Base-by-base conservation (phyloP, 306 rosid species). In the Rosa chinensis region DNA sequence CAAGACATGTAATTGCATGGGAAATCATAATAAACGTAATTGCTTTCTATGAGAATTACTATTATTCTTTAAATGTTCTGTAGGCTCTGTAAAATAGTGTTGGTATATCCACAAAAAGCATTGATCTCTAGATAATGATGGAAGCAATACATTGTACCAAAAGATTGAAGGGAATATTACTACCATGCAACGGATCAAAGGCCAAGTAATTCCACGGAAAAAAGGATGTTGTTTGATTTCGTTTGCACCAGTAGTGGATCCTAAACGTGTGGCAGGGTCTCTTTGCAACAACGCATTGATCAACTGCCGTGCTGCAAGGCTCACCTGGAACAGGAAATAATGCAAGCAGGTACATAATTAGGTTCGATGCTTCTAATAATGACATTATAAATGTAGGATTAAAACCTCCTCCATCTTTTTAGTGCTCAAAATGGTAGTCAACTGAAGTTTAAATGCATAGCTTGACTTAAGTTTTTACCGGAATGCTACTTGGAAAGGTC, bases 221-320 rank as follows among this genome's bases (percentile, higher is more conserved):
- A 95, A 95, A 4, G 94, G 93, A 72, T 95, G 99, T 66, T 85
- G 87, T 71, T 95, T 93, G 90, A 95, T 91, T 88, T 95, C 99
- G 72, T 85, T 87, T 66, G 96, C 84, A 80, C 98, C 98, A 5
- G 89, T 84, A 18, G 32, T 86, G 62, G 98, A 89, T 72, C 97
- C 98, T 81, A 93, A 78, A 48, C 98, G 99, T 52, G 52, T 69
- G 55, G 73, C 80, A 1, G 97, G 97, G 79, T 95, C 98, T 90
- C 93, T 93, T 70, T 93, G 97, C 81, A 95, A 78, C 78, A 95
- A 82, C 70, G 97, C 97, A 87, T 95, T 90, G 67, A 95, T 93
- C 90, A 95, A 67, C 79, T 95, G 98, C 75, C 97, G 89, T 13
- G 91, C 96, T 76, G 92, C 88, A 66, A 95, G 96, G 86, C 97